These are phyloP conservation scores for Trypanosoma lewisi DNA, from an alignment of 208 protist genomes.

Conservation along the genomic window DNA sequence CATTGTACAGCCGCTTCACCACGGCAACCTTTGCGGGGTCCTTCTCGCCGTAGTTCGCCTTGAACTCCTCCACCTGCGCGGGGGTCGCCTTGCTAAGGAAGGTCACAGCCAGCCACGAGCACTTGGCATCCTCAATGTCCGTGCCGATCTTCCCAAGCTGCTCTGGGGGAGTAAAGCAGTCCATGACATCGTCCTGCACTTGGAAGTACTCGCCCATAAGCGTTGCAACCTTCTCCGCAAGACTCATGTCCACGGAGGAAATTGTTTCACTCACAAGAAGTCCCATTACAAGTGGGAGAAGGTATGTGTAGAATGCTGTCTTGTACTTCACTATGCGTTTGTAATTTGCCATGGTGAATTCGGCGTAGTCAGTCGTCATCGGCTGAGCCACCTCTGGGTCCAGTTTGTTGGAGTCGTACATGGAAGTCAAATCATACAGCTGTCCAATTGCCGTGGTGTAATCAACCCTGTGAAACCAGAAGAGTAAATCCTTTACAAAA, in stretches of 20 bases:
- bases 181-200: slow-evolving; percentile 98
- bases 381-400: slow-evolving; percentile 62
- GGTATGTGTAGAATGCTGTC: slow-evolving; percentile 98
- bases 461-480: slow-evolving; percentile 90
- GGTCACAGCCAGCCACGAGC: slow-evolving; percentile 95
- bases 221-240: slow-evolving; percentile 82
- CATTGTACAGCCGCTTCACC: slow-evolving; percentile 89
- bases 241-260: slow-evolving; percentile 50
- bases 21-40: slow-evolving; percentile 69
- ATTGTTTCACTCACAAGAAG: slow-evolving; percentile 85
- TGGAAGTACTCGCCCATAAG: slow-evolving; percentile 98
- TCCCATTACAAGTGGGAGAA: slow-evolving; percentile 93
- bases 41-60: slow-evolving; percentile 89
- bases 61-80: slow-evolving; percentile 68
- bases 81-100: slow-evolving; percentile 59
- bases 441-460: slow-evolving; percentile 96
- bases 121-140: slow-evolving; percentile 98
- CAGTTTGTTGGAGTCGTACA: slow-evolving; percentile 89
- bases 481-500: slow-evolving; percentile 88
- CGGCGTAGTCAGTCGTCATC: slow-evolving; percentile 75
- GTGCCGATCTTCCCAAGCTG: slow-evolving; percentile 97
- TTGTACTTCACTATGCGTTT: slow-evolving; percentile 96
- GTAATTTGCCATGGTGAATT: slow-evolving; percentile 90
- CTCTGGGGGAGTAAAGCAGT: slow-evolving; percentile 95
- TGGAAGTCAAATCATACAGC: slow-evolving; percentile 93